Percentiles rank a stretch among this genome's conserved stretches.
Conservation (phyloP, 176 grass and related monocot genomes). For the sorghum (Sorghum bicolor) region DNA sequence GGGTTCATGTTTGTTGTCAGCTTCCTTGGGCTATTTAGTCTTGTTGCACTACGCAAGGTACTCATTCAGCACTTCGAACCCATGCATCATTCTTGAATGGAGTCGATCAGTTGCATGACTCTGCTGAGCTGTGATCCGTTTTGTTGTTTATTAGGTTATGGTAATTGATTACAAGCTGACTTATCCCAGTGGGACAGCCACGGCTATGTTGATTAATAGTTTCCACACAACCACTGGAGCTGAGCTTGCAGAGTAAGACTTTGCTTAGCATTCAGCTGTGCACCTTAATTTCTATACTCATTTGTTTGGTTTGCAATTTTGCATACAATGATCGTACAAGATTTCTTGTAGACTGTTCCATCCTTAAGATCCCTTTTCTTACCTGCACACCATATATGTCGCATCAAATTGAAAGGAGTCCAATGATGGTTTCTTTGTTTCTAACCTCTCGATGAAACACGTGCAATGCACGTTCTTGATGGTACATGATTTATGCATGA, state of each 20-base stretch:
- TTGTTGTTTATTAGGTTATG: constrained; percentile 45
- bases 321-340: neutral
- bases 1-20: constrained; percentile 90
- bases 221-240: constrained; percentile 55
- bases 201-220: constrained; percentile 59
- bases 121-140: neutral
- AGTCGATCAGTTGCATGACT: neutral
- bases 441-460: neutral
- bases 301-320: neutral
- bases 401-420: neutral
- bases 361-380: neutral
- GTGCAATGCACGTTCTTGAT: neutral
- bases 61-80: neutral
- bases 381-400: neutral
- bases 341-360: neutral
- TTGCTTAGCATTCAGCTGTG: neutral
- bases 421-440: neutral
- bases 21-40: constrained; percentile 88
- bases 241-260: constrained; percentile 52
- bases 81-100: neutral
- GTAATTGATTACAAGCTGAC: constrained; percentile 66
- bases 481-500: neutral
- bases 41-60: constrained; percentile 90
- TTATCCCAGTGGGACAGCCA: constrained; percentile 60
- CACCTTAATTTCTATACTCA: neutral